Evolutionary conservation across 2,329 filamentous ascomycete species (phyloP), one percentile per base, ranked within the genome.

Genomic region (Arthrinium phaeospermum): DNA sequence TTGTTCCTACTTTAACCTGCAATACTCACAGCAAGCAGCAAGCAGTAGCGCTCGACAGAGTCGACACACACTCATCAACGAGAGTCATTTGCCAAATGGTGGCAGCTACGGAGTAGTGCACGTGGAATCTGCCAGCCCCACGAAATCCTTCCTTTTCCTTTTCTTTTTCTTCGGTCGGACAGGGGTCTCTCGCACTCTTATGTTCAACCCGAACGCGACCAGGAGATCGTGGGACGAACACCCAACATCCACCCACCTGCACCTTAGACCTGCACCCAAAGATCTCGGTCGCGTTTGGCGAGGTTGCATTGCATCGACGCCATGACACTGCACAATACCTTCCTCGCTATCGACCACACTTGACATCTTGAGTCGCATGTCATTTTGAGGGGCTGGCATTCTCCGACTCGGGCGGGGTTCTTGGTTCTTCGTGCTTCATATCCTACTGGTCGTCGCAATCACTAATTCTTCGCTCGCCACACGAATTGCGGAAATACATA

Each of bases 181-280:
- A 34, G 34, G 57, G 57, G 34, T 41, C 12, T 41, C 53, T 51
- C 49, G 49, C 49, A 24, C 12, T 14, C n/a, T 14, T 7, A 30
- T 4, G 34, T 8, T n/a, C 19, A 41, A 64, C 57, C 30, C 57
- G 57, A 41, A n/a, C 57, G 19, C 19, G 34, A n/a, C 57, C 34
- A 24, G 12, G 34, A 64, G n/a, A 64, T 41, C 34, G 57, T 41
- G 34, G 57, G 57, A 64, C n/a, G 57, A 64, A 41, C 57, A 64
- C 34, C 30, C 24, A 34, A 64, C 57, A 64, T 64, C 57, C 57
- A 64, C 34, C 57, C 57, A 64, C 57, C 57, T 61, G 53, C 30
- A 61, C 53, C 37, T 41, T 10, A 41, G 37, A 41, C 57, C 57
- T 61, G 53, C 30, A 61, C 53, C 30, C 30, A 61, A 30, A 22